Evolutionary conservation across 164 flowering plant species (phyloP).

Genomic region (Annona cherimola): DNA sequence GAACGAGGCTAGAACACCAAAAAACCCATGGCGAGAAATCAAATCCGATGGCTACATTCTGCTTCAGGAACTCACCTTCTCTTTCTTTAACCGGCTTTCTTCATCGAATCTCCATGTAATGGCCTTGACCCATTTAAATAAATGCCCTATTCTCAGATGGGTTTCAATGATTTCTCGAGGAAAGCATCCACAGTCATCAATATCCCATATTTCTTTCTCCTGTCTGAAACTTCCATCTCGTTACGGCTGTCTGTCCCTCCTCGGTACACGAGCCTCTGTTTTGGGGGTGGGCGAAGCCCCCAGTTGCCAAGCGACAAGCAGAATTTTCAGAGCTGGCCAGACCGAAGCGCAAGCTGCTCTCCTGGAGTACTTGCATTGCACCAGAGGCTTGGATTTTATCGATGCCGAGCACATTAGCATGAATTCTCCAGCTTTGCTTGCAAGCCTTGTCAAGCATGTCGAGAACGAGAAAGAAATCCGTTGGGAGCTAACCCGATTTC

Average conservation of each 20-base stretch:
- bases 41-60: constrained; percentile 5
- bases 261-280: background rate
- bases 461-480: constrained; percentile 24
- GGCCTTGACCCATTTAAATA: constrained; percentile 8
- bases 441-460: constrained; percentile 33
- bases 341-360: constrained; percentile 49
- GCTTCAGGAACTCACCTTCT: background rate
- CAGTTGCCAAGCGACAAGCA: background rate
- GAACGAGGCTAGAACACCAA: background rate
- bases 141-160: constrained; percentile 5
- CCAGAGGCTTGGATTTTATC: constrained; percentile 44
- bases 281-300: background rate
- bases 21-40: constrained; percentile 1
- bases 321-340: background rate
- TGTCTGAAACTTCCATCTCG: background rate
- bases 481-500: constrained; percentile 32
- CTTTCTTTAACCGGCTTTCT: background rate
- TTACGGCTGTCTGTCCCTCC: background rate
- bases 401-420: constrained; percentile 72
- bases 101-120: background rate
- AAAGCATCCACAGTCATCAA: background rate
- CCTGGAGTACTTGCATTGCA: constrained; percentile 57
- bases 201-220: background rate
- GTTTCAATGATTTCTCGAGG: background rate
- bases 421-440: constrained; percentile 50